Evolutionary conservation across 2,329 filamentous ascomycete species (phyloP).

Genomic region (Trichoderma sp.): DNA sequence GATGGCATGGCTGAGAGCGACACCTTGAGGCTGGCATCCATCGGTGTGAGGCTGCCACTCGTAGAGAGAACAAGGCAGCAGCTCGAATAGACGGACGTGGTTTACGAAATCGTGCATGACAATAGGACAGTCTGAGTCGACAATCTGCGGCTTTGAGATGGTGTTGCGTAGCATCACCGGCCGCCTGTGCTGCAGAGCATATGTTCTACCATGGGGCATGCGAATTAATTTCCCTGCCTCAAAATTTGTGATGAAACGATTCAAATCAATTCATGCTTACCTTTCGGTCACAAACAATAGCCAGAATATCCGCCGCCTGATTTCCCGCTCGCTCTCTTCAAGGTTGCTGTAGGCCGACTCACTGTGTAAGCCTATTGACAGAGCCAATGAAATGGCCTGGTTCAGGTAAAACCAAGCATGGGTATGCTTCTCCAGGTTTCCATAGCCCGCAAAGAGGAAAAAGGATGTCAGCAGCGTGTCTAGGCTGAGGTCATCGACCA

Average conservation of each 20-base stretch:
- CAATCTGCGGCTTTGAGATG: conserved; percentile 32
- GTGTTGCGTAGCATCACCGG: conserved; percentile 32
- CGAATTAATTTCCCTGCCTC: background rate
- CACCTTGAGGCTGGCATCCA: conserved; percentile 22
- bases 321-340: conserved; percentile 28
- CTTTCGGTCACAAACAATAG: conserved; percentile 36
- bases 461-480: conserved; percentile 33
- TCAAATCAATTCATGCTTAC: conserved; percentile 9
- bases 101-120: conserved; percentile 38
- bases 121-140: conserved; percentile 33
- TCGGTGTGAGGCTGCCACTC: conserved; percentile 31
- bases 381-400: conserved; percentile 33
- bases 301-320: conserved; percentile 34
- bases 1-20: conserved; percentile 28
- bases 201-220: conserved; percentile 26
- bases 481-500: conserved; percentile 30
- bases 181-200: conserved; percentile 32
- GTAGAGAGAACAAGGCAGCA: conserved; percentile 31
- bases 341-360: conserved; percentile 30
- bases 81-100: conserved; percentile 33
- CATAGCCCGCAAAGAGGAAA: conserved; percentile 34
- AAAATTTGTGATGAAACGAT: background rate
- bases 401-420: conserved; percentile 36
- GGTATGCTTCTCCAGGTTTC: conserved; percentile 29
- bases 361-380: conserved; percentile 29